Evolutionary conservation across 441 rosid species (phyloP).

Genomic region (Erysimum cheiri): DNA sequence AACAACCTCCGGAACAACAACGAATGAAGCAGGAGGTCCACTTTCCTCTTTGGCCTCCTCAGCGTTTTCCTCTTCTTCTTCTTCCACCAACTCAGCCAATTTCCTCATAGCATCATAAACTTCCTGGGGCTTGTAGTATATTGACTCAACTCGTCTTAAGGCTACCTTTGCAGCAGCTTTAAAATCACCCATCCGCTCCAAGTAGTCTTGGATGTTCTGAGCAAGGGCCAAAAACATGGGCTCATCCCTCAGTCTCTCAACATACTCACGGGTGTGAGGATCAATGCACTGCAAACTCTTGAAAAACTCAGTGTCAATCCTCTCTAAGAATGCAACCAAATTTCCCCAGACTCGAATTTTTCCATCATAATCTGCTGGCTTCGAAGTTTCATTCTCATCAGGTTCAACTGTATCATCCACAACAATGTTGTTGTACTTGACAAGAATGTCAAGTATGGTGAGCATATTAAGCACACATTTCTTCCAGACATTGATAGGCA

Average conservation of each 20-base stretch:
- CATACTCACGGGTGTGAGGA: slow-evolving; percentile 82
- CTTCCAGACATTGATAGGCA: slow-evolving; percentile 87
- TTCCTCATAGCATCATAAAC: slow-evolving; percentile 87
- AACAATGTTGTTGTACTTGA: slow-evolving; percentile 62
- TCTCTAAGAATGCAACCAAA: slow-evolving; percentile 79
- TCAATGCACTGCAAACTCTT: slow-evolving; percentile 85
- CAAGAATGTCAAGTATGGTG: slow-evolving; percentile 68
- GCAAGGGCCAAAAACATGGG: slow-evolving; percentile 71
- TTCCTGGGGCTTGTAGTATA: slow-evolving; percentile 82
- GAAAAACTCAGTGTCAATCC: slow-evolving; percentile 74
- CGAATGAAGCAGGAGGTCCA: slow-evolving; percentile 62
- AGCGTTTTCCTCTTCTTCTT: slow-evolving; percentile 50
- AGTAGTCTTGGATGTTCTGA: slow-evolving; percentile 74
- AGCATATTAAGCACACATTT: slow-evolving; percentile 74
- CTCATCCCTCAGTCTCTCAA: slow-evolving; percentile 77
- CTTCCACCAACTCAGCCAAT: slow-evolving; percentile 61
- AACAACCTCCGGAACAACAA: slow-evolving; percentile 66
- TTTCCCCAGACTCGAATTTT: slow-evolving; percentile 78
- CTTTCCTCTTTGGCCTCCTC: slow-evolving; percentile 56
- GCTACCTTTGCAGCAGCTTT: slow-evolving; percentile 84
- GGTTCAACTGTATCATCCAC: slow-evolving; percentile 72
- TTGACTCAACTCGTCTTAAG: slow-evolving; percentile 66
- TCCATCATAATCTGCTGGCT: slow-evolving; percentile 61
- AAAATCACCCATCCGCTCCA: slow-evolving; percentile 58
- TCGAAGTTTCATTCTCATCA: slow-evolving; percentile 79